Base-by-base conservation (phyloP, 2,329 filamentous ascomycete species). In the Penicillium sp. region DNA sequence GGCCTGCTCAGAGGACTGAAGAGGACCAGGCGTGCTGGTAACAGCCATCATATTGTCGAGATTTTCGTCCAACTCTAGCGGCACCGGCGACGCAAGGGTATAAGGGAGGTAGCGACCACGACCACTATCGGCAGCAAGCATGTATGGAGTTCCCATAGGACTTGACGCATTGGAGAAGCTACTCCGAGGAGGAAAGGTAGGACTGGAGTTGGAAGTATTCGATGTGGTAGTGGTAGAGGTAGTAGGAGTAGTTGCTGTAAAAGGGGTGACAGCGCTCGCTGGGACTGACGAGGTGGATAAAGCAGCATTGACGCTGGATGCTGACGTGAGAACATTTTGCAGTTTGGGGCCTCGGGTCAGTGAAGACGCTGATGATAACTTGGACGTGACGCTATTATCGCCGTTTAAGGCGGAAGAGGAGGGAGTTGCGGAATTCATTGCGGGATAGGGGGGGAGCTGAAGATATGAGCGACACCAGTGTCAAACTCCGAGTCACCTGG, bases 31-130 rank as follows among this genome's bases (percentile, higher is more conserved):
- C 5, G 30, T 47, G 24, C 38, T 47, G 16, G 40, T 53, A 16
- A 53, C 46, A 24, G 52, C 28, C 61, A 68, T 67, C 60, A 90
- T 74, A 26, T 56, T 54, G 35, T 56, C 53, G 47, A 88, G 78
- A n/a, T 89, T 80, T 63, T 93, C 90, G 33, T 89, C 88, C 46
- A 94, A 81, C 65, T 88, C 83, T 60, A 92, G 83, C 55, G 81
- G 82, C 11, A 81, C 73, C 3, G 80, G 76, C 24, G 78, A 68
- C 14, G 67, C 61, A 40, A 71, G 63, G 35, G 63, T 63, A 35
- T 53, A 40, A 28, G 67, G 62, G 28, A 63, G 61, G 26, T 66
- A 57, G 56, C 67, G 67, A 43, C 66, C 67, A 56, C 66, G 67
- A 47, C 66, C 60, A 26, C 67, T 66, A 59, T 75, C 72, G 26